Evolutionary conservation across 495 filamentous ascomycete species (phyloP), one percentile per base, ranked within the genome.

Genomic region (Cudoniella acicularis): DNA sequence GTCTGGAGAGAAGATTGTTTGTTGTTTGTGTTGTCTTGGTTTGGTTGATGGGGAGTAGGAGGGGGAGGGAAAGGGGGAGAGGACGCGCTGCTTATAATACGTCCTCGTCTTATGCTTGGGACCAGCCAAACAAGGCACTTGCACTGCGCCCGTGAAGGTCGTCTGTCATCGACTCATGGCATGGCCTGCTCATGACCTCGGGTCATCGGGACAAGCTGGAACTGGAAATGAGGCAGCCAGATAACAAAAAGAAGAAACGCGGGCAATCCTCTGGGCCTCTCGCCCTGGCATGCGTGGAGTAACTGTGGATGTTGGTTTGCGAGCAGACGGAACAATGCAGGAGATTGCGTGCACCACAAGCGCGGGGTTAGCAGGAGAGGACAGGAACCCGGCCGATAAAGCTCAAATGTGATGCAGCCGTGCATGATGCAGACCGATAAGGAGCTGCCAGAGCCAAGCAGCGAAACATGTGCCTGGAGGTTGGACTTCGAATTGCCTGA

Each of bases 341-440:
- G 50, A 53, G 50, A 53, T 53, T 53, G 50, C 50, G 49, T 6
- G n/a, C n/a, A n/a, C n/a, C n/a, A n/a, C n/a, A n/a, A n/a, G n/a
- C n/a, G n/a, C n/a, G n/a, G n/a, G n/a, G n/a, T n/a, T n/a, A n/a
- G n/a, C n/a, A n/a, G n/a, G n/a, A n/a, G n/a, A n/a, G n/a, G n/a
- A n/a, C n/a, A n/a, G n/a, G n/a, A n/a, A n/a, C n/a, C n/a, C n/a
- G n/a, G n/a, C n/a, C n/a, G n/a, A n/a, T n/a, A n/a, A 53, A 41
- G 26, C 50, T 24, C 50, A 27, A 27, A 27, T 26, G 50, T 53
- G 50, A 53, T 41, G 26, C 49, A 51, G 18, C 18, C 49, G 3
- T 27, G 49, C 49, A 53, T 53, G 25, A 52, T 52, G 49, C 49
- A 52, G 24, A 4, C 16, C 50, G 50, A 53, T 53, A 53, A 41